Evolutionary conservation across 495 filamentous ascomycete genomes (phyloP).

Genomic region (Patellaria atrata): DNA sequence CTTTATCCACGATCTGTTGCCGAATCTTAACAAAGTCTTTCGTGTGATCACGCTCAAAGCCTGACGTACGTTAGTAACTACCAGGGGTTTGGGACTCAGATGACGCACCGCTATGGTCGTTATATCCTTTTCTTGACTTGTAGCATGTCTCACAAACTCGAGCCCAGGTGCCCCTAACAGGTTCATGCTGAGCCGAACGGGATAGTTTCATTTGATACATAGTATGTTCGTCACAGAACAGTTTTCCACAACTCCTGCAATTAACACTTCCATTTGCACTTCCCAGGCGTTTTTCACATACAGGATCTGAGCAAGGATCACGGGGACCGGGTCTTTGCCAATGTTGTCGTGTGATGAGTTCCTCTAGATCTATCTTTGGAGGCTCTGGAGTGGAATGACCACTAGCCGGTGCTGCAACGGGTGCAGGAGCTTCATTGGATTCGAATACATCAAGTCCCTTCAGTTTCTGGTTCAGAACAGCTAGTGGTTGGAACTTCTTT

Average conservation of each 20-base stretch:
- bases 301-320: constrained; percentile 75
- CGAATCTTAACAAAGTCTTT: constrained; percentile 50
- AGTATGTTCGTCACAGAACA: constrained; percentile 96
- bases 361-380: constrained; percentile 53
- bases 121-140: constrained; percentile 90
- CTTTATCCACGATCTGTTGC: constrained; percentile 66
- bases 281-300: constrained; percentile 59
- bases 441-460: constrained; percentile 97
- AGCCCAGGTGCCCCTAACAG: constrained; percentile 84
- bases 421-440: constrained; percentile 57
- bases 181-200: constrained; percentile 77
- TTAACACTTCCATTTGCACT: constrained; percentile 73
- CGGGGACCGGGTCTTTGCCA: constrained; percentile 67
- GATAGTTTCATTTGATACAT: constrained; percentile 99
- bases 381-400: constrained; percentile 25
- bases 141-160: constrained; percentile 96
- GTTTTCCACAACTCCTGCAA: constrained; percentile 76
- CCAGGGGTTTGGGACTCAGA: not conserved
- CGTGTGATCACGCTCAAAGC: constrained; percentile 52
- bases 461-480: constrained; percentile 84
- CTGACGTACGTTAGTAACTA: constrained; percentile 21
- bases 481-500: constrained; percentile 87
- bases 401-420: constrained; percentile 15
- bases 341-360: constrained; percentile 71
- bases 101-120: constrained; percentile 58